Percentiles rank a stretch among this genome's conserved stretches.
These are phyloP conservation scores for Dryas drummondii DNA, from an alignment of 306 rosid species.

Conservation along the genomic window DNA sequence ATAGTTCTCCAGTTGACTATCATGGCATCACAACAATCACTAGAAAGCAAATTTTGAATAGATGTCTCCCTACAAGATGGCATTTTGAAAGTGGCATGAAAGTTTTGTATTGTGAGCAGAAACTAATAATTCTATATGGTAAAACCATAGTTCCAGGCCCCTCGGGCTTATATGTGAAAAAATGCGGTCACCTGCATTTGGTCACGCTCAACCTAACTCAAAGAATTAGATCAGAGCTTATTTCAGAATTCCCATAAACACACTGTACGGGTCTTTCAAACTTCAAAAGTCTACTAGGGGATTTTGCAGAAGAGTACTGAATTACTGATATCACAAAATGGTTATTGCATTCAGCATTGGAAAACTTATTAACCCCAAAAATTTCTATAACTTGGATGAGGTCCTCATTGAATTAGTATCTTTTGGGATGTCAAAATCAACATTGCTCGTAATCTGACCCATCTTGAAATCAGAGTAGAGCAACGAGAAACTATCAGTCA, in stretches of 20 bases:
- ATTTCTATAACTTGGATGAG: too few species aligned
- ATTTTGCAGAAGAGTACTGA: background rate
- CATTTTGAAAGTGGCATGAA: background rate
- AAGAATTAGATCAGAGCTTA: background rate
- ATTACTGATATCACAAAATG: background rate
- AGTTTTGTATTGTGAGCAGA: background rate
- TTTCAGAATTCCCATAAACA: background rate
- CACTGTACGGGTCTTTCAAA: background rate
- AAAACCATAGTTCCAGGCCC: background rate
- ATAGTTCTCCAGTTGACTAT: background rate
- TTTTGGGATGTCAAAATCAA: background rate
- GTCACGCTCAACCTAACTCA: background rate
- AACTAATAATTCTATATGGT: background rate
- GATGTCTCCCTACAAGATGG: background rate
- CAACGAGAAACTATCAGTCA: too few species aligned
- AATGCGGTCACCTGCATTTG: background rate
- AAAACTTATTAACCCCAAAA: background rate
- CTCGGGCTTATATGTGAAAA: background rate
- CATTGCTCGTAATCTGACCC: background rate
- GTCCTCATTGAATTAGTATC: too few species aligned
- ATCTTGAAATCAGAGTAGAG: background rate
- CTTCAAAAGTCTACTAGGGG: background rate
- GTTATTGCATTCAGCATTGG: background rate
- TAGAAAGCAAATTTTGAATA: background rate
- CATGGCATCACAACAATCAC: background rate